phyloP scores from a whole-genome alignment of 306 rosid genomes.

The Pyrus bretschneideri region DNA sequence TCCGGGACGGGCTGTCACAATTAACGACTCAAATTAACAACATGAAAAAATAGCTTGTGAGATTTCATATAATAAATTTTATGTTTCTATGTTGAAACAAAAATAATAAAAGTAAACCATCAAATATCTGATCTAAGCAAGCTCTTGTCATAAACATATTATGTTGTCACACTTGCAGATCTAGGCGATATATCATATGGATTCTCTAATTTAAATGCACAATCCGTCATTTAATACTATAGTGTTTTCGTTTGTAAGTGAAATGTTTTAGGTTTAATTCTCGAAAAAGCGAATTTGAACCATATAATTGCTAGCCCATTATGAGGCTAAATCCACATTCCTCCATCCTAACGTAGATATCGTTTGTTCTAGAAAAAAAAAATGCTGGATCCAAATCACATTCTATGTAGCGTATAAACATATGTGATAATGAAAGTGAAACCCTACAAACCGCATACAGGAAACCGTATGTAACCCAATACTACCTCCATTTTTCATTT shows the following conservation, averaged over 20 bases:
- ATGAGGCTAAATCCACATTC: too few species aligned
- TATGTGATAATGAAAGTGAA: not conserved
- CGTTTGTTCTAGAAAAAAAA: too few species aligned
- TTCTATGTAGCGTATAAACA: not conserved
- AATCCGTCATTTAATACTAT: not conserved
- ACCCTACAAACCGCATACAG: not conserved
- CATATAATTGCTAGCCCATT: too few species aligned
- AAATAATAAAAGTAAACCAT: too few species aligned
- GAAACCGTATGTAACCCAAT: constrained; percentile 6
- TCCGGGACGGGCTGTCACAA: too few species aligned
- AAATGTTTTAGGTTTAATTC: too few species aligned
- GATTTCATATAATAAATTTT: not conserved
- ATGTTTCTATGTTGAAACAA: too few species aligned
- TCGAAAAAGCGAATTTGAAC: too few species aligned
- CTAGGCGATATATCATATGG: not conserved
- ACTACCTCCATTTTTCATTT: not conserved
- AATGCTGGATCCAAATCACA: not conserved
- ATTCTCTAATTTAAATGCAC: not conserved
- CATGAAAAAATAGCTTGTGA: not conserved
- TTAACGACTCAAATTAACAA: not conserved
- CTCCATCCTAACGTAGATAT: too few species aligned
- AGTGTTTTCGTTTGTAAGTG: too few species aligned
- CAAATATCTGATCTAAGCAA: not conserved
- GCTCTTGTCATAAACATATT: not conserved
- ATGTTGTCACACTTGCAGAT: not conserved